Conservation (phyloP, 495 filamentous ascomycete genomes). For the Viridothelium virens region DNA sequence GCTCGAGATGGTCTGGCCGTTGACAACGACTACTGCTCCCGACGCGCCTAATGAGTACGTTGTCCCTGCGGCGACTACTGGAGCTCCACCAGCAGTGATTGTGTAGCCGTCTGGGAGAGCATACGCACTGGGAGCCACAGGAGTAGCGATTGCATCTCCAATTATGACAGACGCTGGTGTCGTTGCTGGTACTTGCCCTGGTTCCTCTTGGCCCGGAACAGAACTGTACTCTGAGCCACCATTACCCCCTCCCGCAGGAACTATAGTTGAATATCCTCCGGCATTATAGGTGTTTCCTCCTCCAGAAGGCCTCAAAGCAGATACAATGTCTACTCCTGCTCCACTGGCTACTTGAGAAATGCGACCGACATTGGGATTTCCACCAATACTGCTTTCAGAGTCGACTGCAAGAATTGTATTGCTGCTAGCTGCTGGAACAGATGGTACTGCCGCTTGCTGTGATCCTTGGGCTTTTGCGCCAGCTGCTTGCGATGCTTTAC, state of each 20-base stretch:
- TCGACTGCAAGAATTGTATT: background rate
- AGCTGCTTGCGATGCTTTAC: conserved; percentile 4
- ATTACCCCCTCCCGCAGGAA: background rate
- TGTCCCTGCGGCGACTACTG: background rate
- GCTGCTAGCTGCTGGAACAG: background rate
- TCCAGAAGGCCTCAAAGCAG: background rate
- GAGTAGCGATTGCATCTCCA: background rate
- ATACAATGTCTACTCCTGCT: background rate
- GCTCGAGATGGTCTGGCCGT: background rate
- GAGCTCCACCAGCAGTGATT: background rate
- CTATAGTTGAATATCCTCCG: background rate
- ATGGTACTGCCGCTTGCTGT: background rate
- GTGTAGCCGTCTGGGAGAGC: background rate
- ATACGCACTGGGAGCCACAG: background rate
- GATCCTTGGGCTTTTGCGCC: background rate
- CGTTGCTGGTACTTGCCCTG: background rate
- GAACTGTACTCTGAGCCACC: background rate
- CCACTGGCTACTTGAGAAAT: background rate
- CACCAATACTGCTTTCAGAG: background rate
- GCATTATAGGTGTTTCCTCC: background rate
- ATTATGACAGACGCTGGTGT: background rate
- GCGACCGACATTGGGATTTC: background rate
- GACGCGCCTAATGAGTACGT: background rate
- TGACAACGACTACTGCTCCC: background rate
- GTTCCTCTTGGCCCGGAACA: background rate